A percentile compares a stretch with the other conserved stretches of the same genome.
Conservation (phyloP, 306 rosid genomes). For the Quercus engelmannii region DNA sequence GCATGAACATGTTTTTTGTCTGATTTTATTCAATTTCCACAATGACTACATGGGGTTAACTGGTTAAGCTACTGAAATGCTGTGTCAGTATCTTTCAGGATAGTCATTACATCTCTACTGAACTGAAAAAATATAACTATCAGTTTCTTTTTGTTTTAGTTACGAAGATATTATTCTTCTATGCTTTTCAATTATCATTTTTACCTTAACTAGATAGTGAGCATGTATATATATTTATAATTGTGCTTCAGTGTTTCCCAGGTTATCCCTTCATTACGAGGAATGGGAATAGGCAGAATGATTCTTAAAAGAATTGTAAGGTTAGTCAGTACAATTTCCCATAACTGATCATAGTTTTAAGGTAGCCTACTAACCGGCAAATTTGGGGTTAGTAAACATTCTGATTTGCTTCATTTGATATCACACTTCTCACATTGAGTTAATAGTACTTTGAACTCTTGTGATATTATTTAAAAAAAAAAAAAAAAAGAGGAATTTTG, state of each 20-base stretch:
- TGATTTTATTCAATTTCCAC: neutral
- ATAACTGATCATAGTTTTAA: neutral
- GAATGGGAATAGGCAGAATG: constrained; percentile 75
- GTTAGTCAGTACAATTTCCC: constrained; percentile 27
- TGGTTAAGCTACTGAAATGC: neutral
- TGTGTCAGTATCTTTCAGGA: neutral
- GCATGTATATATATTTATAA: constrained; percentile 16
- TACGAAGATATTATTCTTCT: neutral
- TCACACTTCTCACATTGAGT: neutral
- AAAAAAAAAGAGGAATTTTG: neutral
- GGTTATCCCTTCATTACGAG: constrained; percentile 69
- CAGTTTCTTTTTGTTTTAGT: neutral
- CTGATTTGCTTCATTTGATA: neutral
- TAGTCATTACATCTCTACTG: neutral
- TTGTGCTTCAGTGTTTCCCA: constrained; percentile 44
- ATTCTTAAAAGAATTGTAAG: constrained; percentile 65
- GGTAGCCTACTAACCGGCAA: neutral
- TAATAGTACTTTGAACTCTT: neutral
- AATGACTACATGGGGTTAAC: neutral
- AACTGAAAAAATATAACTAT: neutral
- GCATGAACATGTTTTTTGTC: neutral
- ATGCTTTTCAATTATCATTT: neutral
- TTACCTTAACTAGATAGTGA: constrained; percentile 2
- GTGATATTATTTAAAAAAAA: neutral
- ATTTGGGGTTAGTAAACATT: neutral